Evolutionary conservation across 805 yeast genomes (phyloP).

Genomic region (Lachancea cidri): DNA sequence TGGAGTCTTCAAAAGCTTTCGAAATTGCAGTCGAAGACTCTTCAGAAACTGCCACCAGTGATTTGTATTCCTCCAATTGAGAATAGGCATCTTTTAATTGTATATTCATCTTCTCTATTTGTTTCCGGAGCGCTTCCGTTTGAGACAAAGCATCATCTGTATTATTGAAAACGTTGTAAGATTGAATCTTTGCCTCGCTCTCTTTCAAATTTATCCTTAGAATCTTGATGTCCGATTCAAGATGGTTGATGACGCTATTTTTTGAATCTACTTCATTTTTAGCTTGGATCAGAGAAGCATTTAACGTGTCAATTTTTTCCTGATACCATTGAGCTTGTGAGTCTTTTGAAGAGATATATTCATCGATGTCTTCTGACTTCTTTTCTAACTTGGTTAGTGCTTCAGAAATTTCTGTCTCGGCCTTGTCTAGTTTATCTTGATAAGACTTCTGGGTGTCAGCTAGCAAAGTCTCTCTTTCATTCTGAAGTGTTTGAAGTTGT

Average conservation of each 20-base stretch:
- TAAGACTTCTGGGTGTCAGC: conserved; percentile 47
- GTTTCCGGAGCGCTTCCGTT: conserved; percentile 31
- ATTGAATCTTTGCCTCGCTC: conserved; percentile 22
- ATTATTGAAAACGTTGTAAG: conserved; percentile 26
- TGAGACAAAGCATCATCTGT: conserved; percentile 23
- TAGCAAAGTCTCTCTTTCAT: conserved; percentile 53
- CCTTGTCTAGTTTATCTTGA: conserved; percentile 42
- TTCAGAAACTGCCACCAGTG: conserved; percentile 63
- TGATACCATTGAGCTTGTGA: conserved; percentile 48
- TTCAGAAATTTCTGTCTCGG: conserved; percentile 42
- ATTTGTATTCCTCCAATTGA: conserved; percentile 56
- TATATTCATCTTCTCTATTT: conserved; percentile 43
- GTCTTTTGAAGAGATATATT: conserved; percentile 16
- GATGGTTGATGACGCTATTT: conserved; percentile 5
- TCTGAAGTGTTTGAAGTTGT: conserved; percentile 55
- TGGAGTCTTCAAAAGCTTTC: conserved; percentile 46
- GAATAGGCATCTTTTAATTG: conserved; percentile 54
- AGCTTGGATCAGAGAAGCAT: conserved; percentile 35
- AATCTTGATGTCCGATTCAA: conserved; percentile 13
- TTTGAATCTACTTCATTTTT: conserved; percentile 26
- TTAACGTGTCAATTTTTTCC: conserved; percentile 54
- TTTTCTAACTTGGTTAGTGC: conserved; percentile 38
- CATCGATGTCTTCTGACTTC: conserved; percentile 47
- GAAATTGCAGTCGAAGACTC: conserved; percentile 53
- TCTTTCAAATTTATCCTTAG: conserved; percentile 27